These are phyloP conservation scores for Lophiotrema nucula DNA, from an alignment of 495 filamentous ascomycete species.

Conservation along the genomic window DNA sequence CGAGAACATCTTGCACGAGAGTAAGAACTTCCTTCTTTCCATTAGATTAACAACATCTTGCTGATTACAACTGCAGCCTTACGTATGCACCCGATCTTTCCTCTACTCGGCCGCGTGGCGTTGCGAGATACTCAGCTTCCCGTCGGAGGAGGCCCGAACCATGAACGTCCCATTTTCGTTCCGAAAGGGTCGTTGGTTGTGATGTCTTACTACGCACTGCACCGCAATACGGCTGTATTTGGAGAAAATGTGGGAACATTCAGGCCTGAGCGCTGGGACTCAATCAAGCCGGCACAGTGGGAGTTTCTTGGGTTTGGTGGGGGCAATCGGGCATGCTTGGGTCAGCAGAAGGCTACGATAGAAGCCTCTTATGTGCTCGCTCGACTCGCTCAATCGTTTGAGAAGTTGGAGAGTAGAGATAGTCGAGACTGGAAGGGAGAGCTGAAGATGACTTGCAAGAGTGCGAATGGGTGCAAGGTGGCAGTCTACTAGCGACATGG, in stretches of 20 bases:
- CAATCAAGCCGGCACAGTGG: background rate
- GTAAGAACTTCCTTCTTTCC: background rate
- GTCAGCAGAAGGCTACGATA: slow-evolving; percentile 15
- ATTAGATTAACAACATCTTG: background rate
- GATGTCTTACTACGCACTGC: background rate
- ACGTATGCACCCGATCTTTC: background rate
- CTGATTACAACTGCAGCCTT: background rate
- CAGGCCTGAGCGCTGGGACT: background rate
- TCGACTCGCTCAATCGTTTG: slow-evolving; percentile 5
- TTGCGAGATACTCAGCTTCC: background rate
- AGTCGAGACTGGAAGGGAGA: slow-evolving; percentile 23
- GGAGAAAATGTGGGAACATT: background rate
- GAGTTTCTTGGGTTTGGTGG: slow-evolving; percentile 1
- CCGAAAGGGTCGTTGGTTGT: background rate
- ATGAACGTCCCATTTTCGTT: background rate
- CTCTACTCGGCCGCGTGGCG: background rate
- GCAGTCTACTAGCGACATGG: too few species aligned
- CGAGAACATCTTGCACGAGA: background rate
- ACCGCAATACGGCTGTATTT: background rate
- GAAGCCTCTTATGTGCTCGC: slow-evolving; percentile 28
- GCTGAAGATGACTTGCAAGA: slow-evolving; percentile 32
- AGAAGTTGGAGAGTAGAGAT: background rate
- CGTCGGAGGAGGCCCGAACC: background rate
- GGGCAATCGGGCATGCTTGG: slow-evolving; percentile 20
- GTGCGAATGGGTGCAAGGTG: slow-evolving; percentile 25